Conservation (phyloP, 2,329 filamentous ascomycete genomes). For the Fusarium sambucinum region DNA sequence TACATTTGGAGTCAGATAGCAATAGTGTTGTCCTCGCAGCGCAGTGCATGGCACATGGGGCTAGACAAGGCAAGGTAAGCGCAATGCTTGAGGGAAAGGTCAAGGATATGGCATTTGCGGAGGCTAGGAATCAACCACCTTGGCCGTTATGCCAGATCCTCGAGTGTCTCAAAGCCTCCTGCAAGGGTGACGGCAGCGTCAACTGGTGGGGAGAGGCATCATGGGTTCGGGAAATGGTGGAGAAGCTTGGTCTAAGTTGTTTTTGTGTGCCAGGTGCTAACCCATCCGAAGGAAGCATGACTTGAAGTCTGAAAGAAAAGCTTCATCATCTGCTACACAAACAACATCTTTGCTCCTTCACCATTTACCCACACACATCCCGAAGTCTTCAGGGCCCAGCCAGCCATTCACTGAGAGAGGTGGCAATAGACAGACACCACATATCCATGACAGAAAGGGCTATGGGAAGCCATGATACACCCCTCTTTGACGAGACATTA, state of each 20-base stretch:
- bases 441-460: slow-evolving; percentile 11
- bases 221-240: slow-evolving; percentile 47
- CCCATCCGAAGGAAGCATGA: slow-evolving; percentile 31
- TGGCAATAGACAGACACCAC: slow-evolving; percentile 31
- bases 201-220: slow-evolving; percentile 40
- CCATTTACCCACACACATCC: slow-evolving; percentile 28
- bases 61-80: slow-evolving; percentile 11
- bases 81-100: slow-evolving; percentile 21
- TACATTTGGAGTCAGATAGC: slow-evolving; percentile 29
- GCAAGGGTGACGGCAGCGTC: slow-evolving; percentile 48
- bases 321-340: slow-evolving; percentile 36
- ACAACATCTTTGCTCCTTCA: slow-evolving; percentile 25
- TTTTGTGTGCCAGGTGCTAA: slow-evolving; percentile 26
- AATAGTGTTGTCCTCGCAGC: slow-evolving; percentile 27
- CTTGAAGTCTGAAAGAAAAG: slow-evolving; percentile 28
- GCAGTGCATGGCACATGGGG: slow-evolving; percentile 3
- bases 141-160: slow-evolving; percentile 50
- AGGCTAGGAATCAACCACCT: slow-evolving; percentile 37
- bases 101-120: slow-evolving; percentile 36
- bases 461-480: slow-evolving; percentile 20
- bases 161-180: slow-evolving; percentile 46
- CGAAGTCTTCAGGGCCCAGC: slow-evolving; percentile 31
- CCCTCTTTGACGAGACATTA: slow-evolving; percentile 27
- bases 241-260: slow-evolving; percentile 39
- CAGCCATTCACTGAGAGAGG: slow-evolving; percentile 25